phyloP scores from a whole-genome alignment of 495 filamentous ascomycete genomes.

The Penicillium herquei region DNA sequence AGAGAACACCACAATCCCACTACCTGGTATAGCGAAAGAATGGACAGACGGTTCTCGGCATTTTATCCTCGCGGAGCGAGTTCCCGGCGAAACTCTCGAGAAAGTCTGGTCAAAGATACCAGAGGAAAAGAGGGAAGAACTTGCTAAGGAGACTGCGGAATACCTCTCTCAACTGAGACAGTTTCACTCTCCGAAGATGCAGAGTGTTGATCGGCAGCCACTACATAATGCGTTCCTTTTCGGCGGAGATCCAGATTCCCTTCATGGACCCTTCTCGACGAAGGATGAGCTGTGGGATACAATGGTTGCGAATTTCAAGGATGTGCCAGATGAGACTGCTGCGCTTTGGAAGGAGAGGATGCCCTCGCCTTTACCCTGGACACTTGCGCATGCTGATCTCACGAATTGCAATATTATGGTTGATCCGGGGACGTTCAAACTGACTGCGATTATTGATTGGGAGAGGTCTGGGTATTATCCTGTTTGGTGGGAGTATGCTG shows the following conservation, averaged over 20 bases:
- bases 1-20: constrained; percentile 15
- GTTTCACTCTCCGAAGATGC: constrained; percentile 19
- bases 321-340: constrained; percentile 15
- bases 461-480: constrained; percentile 25
- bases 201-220: constrained; percentile 18
- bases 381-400: constrained; percentile 36
- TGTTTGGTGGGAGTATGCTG: constrained; percentile 26
- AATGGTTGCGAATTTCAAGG: constrained; percentile 17
- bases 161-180: constrained; percentile 19
- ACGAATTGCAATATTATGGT: constrained; percentile 38
- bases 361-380: constrained; percentile 29
- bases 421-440: constrained; percentile 6
- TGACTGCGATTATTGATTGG: constrained; percentile 28
- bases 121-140: constrained; percentile 14
- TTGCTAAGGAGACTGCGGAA: constrained; percentile 24
- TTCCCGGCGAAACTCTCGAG: constrained; percentile 17
- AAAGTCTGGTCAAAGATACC: constrained; percentile 16
- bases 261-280: constrained; percentile 26
- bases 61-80: constrained; percentile 14
- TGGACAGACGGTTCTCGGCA: constrained; percentile 10
- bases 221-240: constrained; percentile 20
- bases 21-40: constrained; percentile 11
- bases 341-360: constrained; percentile 17
- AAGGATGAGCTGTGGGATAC: constrained; percentile 31
- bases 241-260: not conserved